These are phyloP conservation scores for Hypericum perforatum DNA, from an alignment of 345 rosid genomes.

Conservation along the genomic window DNA sequence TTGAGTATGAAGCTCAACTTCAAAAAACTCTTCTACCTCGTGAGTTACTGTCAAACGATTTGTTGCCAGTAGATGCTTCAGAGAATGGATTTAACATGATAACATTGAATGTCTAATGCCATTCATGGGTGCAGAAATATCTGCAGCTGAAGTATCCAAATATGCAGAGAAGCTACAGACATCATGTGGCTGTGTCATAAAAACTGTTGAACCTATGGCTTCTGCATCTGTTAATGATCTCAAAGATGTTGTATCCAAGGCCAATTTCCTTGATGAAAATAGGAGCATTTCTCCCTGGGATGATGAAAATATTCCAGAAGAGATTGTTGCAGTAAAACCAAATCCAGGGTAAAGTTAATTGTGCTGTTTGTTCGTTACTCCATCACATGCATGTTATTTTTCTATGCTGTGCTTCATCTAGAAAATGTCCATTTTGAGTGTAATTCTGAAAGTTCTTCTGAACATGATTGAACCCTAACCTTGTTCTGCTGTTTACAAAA, in stretches of 20 bases:
- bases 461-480: too few relatives aligned
- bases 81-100: not conserved
- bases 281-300: constrained; percentile 66
- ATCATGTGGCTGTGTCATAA: constrained; percentile 67
- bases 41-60: constrained; percentile 31
- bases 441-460: too few relatives aligned
- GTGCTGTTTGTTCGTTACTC: not conserved
- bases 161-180: constrained; percentile 67
- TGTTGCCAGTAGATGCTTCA: not conserved
- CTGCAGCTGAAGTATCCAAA: constrained; percentile 62
- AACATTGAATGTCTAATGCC: not conserved
- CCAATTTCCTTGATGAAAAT: constrained; percentile 53
- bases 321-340: constrained; percentile 61
- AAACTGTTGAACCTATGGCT: constrained; percentile 70
- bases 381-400: not conserved
- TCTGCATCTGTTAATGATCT: constrained; percentile 56
- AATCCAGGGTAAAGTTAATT: constrained; percentile 52
- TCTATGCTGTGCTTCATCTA: too few relatives aligned
- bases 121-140: constrained; percentile 46
- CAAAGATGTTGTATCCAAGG: constrained; percentile 39
- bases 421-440: too few relatives aligned
- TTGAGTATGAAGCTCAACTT: constrained; percentile 82
- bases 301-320: constrained; percentile 79
- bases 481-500: not conserved
- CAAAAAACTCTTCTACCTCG: constrained; percentile 80